Percentiles rank a stretch among this genome's conserved stretches.
phyloP scores from a whole-genome alignment of 2,329 filamentous ascomycete genomes.

The Bipolaris gigantea region DNA sequence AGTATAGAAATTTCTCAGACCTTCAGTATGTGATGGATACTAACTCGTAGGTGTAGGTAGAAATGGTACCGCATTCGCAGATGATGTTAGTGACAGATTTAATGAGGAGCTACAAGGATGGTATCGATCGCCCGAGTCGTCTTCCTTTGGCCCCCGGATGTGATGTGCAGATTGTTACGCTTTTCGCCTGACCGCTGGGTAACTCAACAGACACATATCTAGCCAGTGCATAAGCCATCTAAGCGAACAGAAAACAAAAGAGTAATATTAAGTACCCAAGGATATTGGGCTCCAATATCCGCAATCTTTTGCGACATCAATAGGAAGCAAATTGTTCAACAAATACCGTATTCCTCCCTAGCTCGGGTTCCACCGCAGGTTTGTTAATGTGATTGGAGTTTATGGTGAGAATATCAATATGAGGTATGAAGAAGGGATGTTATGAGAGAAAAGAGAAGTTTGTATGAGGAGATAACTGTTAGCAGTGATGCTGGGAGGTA shows the following conservation, averaged over 20 bases:
- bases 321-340: no score
- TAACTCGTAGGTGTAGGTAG: slow-evolving; percentile 5
- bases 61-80: slow-evolving; percentile 3
- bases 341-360: no score
- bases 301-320: no score
- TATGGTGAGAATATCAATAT: no score
- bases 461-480: no score
- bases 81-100: slow-evolving; percentile 10
- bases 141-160: neutral
- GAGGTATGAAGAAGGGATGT: no score
- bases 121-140: neutral
- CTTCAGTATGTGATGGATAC: neutral
- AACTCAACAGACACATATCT: neutral
- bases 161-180: neutral
- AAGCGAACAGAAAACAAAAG: neutral
- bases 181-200: no score
- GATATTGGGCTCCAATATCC: neutral
- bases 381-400: no score
- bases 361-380: no score
- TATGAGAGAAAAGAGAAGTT: no score
- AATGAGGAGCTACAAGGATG: slow-evolving; percentile 7
- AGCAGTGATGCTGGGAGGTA: no score
- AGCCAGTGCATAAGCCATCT: no score
- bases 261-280: neutral
- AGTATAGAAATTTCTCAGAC: neutral